Evolutionary conservation across 192 early-diverging fungal genomes (phyloP).

Genomic region (Obelidium mucronatum): DNA sequence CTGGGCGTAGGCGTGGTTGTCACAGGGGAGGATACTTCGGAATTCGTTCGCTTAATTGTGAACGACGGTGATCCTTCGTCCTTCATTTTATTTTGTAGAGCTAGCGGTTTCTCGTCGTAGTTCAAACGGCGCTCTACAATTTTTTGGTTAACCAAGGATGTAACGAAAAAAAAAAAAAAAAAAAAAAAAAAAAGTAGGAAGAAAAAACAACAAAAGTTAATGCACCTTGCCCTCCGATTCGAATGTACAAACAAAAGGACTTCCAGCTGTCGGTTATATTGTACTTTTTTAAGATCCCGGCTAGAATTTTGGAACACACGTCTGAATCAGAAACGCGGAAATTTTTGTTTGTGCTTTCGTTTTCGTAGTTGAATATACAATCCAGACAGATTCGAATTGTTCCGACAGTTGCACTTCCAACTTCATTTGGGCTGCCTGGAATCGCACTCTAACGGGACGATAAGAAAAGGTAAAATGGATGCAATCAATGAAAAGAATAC

Average conservation of each 20-base stretch:
- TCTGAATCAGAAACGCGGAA: constrained; percentile 84
- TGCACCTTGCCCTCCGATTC: too few species aligned
- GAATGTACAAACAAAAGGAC: too few species aligned
- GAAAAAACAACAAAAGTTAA: too few species aligned
- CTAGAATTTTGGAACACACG: constrained; percentile 85
- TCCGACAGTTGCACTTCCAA: constrained; percentile 56
- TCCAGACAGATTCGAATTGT: constrained; percentile 89
- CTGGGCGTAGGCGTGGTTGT: neutral
- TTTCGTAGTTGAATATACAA: constrained; percentile 58
- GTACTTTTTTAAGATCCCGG: constrained; percentile 88
- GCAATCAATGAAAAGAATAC: neutral
- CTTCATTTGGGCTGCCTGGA: neutral
- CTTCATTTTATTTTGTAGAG: constrained; percentile 29
- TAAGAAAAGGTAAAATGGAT: too few species aligned
- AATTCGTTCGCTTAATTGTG: neutral
- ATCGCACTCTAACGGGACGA: neutral
- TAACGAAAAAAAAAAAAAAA: constrained; percentile 31
- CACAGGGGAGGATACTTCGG: constrained; percentile 3
- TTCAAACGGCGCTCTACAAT: constrained; percentile 70
- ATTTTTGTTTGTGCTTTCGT: too few species aligned
- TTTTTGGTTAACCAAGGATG: neutral
- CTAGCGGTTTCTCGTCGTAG: constrained; percentile 80
- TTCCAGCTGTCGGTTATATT: constrained; percentile 87
- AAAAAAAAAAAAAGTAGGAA: too few species aligned
- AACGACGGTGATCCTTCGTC: constrained; percentile 17